Conservation (phyloP, 2,329 filamentous ascomycete species). For the Venturia aucupariae region DNA sequence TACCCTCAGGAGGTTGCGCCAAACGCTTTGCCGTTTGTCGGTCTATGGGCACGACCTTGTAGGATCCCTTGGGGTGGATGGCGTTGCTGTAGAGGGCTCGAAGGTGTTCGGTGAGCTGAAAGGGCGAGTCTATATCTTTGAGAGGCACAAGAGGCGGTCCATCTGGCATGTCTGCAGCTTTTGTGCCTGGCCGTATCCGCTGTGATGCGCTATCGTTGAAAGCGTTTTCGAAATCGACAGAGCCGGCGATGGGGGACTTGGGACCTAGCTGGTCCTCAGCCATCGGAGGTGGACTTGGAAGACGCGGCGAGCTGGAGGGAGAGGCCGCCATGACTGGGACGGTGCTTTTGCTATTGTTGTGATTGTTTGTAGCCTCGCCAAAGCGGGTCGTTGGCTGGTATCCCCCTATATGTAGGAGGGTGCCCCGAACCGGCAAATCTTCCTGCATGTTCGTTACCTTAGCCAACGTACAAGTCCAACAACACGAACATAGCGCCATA, state of each 20-base stretch:
- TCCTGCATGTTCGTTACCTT: no score
- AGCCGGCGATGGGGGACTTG: constrained; percentile 60
- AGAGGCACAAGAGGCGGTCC: constrained; percentile 83
- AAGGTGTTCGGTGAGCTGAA: constrained; percentile 94
- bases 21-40: constrained; percentile 67
- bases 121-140: constrained; percentile 88
- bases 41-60: constrained; percentile 61
- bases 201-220: constrained; percentile 68
- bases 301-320: constrained; percentile 71
- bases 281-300: constrained; percentile 88
- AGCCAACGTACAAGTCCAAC: no score
- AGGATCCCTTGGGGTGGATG: constrained; percentile 49
- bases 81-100: constrained; percentile 81
- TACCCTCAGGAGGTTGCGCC: constrained; percentile 67
- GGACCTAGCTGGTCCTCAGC: constrained; percentile 88
- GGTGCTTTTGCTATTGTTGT: no score
- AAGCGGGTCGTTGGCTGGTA: neutral
- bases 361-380: no score
- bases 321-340: constrained; percentile 34
- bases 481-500: no score
- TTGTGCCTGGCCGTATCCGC: constrained; percentile 86
- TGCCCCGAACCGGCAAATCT: neutral
- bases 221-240: constrained; percentile 47
- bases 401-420: neutral
- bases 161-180: constrained; percentile 82